These are phyloP conservation scores for Cryptococcus floricola DNA, from an alignment of 1,284 basidiomycete species.

Conservation along the genomic window DNA sequence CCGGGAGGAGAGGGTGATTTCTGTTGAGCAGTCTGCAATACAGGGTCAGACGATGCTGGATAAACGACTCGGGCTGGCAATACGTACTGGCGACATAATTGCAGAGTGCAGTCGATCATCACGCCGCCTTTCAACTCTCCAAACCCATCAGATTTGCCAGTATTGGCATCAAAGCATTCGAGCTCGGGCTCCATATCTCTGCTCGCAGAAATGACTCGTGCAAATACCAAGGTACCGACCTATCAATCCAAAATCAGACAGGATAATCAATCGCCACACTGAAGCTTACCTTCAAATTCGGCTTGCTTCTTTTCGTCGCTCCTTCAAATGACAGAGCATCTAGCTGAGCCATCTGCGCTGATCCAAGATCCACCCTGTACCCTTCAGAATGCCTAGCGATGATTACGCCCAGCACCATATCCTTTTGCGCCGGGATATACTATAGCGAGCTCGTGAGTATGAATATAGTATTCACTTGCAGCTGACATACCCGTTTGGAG, in stretches of 20 bases:
- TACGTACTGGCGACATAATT: slow-evolving; percentile 45
- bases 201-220: slow-evolving; percentile 50
- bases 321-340: slow-evolving; percentile 55
- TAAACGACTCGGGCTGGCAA: neutral
- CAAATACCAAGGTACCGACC: slow-evolving; percentile 54
- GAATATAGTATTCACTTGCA: too few species aligned
- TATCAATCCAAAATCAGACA: slow-evolving; percentile 15
- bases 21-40: slow-evolving; percentile 45
- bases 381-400: slow-evolving; percentile 52
- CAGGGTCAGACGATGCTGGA: neutral
- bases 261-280: neutral
- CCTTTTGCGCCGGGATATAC: slow-evolving; percentile 51
- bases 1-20: slow-evolving; percentile 43
- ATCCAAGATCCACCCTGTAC: slow-evolving; percentile 54
- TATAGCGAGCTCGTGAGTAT: slow-evolving; percentile 11
- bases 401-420: slow-evolving; percentile 53
- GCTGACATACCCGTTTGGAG: slow-evolving; percentile 35
- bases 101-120: slow-evolving; percentile 42
- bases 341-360: slow-evolving; percentile 49
- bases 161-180: slow-evolving; percentile 53
- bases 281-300: slow-evolving; percentile 52
- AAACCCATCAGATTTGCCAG: slow-evolving; percentile 52
- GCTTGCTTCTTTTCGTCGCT: slow-evolving; percentile 54
- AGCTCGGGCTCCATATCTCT: slow-evolving; percentile 54
- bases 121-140: slow-evolving; percentile 52